These are phyloP conservation scores for Ophiognomonia clavigignenti-juglandacearum DNA, from an alignment of 2,329 filamentous ascomycete genomes.

Conservation along the genomic window DNA sequence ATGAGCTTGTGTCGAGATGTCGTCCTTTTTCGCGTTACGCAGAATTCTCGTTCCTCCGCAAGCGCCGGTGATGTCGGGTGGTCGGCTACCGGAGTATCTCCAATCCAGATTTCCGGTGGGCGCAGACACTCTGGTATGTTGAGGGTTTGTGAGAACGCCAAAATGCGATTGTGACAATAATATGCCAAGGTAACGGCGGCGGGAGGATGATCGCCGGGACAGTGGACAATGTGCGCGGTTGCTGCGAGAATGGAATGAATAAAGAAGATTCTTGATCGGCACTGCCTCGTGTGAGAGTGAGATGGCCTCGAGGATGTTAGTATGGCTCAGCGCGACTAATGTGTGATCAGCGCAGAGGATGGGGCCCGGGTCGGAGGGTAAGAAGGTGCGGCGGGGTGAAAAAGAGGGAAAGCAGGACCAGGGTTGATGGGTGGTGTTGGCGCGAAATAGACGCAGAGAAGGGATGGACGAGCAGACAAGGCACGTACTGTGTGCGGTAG, in stretches of 20 bases:
- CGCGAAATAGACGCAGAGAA: constrained; percentile 2
- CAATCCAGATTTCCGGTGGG: neutral
- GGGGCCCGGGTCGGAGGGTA: neutral
- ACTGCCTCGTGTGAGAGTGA: constrained; percentile 14
- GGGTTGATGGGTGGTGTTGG: neutral
- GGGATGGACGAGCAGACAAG: too few species aligned
- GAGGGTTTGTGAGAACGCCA: too few species aligned
- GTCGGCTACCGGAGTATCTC: neutral
- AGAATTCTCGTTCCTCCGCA: neutral
- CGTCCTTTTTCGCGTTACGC: too few species aligned
- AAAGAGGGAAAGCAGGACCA: neutral
- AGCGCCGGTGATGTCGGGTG: constrained; percentile 1
- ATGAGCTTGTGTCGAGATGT: too few species aligned
- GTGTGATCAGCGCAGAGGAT: constrained; percentile 14
- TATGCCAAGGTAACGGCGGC: neutral
- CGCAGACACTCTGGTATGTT: too few species aligned
- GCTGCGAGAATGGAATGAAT: neutral
- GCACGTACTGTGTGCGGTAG: too few species aligned
- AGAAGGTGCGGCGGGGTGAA: neutral
- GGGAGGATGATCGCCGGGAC: neutral
- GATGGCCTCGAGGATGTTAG: neutral
- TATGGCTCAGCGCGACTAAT: constrained; percentile 17
- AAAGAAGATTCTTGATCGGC: neutral
- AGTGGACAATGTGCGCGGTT: neutral
- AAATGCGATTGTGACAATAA: neutral